Conservation (phyloP, 306 rosid species). For the Pachyrhizus erosus region DNA sequence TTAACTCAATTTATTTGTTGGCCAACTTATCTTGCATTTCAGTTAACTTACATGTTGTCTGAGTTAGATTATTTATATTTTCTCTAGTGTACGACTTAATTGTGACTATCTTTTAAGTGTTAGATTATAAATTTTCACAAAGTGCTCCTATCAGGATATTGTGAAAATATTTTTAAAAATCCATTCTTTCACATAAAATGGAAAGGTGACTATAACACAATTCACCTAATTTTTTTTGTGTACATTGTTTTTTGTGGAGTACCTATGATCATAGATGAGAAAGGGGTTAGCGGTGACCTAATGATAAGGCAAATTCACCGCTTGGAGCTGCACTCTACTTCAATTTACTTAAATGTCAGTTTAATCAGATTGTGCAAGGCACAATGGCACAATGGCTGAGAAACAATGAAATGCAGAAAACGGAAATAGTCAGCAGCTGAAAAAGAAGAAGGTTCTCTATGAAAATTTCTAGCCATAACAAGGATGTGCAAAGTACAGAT, state of each 20-base stretch:
- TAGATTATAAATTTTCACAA: slow-evolving; percentile 1
- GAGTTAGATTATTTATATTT: background rate
- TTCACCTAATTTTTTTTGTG: background rate
- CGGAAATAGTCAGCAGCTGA: background rate
- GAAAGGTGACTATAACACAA: background rate
- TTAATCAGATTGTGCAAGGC: background rate
- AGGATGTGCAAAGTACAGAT: background rate
- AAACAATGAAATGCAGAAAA: background rate
- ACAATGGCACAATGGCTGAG: background rate
- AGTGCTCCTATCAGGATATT: background rate
- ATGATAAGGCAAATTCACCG: slow-evolving; percentile 29
- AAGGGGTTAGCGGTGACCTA: background rate
- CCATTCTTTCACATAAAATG: background rate
- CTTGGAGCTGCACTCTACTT: background rate
- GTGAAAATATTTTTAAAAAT: background rate
- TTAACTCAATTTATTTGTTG: background rate
- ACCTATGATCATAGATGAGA: background rate
- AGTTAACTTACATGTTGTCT: background rate
- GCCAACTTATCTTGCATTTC: slow-evolving; percentile 1
- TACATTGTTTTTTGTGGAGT: background rate
- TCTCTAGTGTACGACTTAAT: background rate
- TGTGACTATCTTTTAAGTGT: background rate
- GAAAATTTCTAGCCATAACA: background rate
- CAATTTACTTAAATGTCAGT: background rate
- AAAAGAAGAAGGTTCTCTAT: slow-evolving; percentile 10